Evolutionary conservation across 139 green algal genomes (phyloP).

Genomic region (Micromonas commoda): DNA sequence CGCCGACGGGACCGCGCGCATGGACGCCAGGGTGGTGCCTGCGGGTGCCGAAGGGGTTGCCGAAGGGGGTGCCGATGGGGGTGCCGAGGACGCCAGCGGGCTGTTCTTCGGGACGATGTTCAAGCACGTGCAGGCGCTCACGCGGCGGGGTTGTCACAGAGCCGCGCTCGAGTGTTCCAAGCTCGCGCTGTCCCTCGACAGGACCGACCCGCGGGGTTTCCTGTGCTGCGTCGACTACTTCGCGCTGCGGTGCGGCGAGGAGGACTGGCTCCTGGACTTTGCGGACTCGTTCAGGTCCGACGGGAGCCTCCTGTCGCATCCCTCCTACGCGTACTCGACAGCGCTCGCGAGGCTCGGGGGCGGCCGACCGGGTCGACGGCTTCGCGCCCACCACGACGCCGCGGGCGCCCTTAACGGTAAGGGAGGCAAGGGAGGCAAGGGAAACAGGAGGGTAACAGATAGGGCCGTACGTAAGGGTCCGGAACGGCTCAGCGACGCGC

Average conservation of each 20-base stretch:
- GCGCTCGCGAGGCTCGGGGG: slow-evolving; percentile 49
- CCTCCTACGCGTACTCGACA: slow-evolving; percentile 62
- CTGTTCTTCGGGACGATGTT: slow-evolving; percentile 66
- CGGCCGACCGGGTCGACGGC: too few relatives aligned
- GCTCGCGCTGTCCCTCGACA: slow-evolving; percentile 72
- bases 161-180: slow-evolving; percentile 81
- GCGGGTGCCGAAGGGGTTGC: neutral
- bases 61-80: neutral
- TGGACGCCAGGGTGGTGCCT: neutral
- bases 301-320: slow-evolving; percentile 50
- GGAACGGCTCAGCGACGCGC: neutral
- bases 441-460: neutral
- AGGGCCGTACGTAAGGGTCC: too few relatives aligned
- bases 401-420: neutral
- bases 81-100: neutral
- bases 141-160: slow-evolving; percentile 60
- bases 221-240: slow-evolving; percentile 74
- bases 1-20: slow-evolving; percentile 39
- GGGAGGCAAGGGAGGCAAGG: neutral
- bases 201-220: slow-evolving; percentile 63
- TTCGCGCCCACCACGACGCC: neutral
- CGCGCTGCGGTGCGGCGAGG: slow-evolving; percentile 51
- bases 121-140: slow-evolving; percentile 47
- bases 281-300: slow-evolving; percentile 46
- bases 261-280: slow-evolving; percentile 50